Conservation (phyloP, 2,329 filamentous ascomycete genomes). For the Aspergillus viridinutans region DNA sequence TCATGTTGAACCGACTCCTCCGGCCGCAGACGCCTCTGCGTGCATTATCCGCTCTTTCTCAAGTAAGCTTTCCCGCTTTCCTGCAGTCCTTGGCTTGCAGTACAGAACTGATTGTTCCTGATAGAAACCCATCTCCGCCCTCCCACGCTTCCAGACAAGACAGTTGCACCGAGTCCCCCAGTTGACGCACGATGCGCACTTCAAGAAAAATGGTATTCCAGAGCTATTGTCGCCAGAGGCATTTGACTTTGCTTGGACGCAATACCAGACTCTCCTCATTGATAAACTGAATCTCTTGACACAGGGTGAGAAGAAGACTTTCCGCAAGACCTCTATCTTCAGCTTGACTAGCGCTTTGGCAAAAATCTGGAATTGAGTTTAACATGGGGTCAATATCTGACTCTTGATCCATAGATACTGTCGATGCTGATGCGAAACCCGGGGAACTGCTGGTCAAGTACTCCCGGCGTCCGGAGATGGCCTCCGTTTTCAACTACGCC, state of each 20-base stretch:
- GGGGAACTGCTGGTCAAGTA: constrained; percentile 69
- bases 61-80: constrained; percentile 25
- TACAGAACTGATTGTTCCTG: constrained; percentile 2
- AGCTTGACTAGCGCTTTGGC: not conserved
- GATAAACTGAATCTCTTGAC: constrained; percentile 72
- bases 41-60: constrained; percentile 31
- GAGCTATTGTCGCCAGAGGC: constrained; percentile 65
- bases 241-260: constrained; percentile 73
- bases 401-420: constrained; percentile 50
- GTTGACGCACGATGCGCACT: constrained; percentile 45
- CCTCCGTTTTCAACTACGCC: constrained; percentile 88
- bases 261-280: constrained; percentile 72
- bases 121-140: constrained; percentile 33
- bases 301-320: constrained; percentile 54
- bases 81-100: constrained; percentile 4
- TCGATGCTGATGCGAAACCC: constrained; percentile 57
- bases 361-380: not conserved
- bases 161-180: constrained; percentile 45
- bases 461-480: constrained; percentile 72
- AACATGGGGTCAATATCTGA: not conserved
- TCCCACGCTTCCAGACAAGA: constrained; percentile 35
- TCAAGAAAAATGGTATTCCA: constrained; percentile 56
- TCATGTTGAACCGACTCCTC: constrained; percentile 41
- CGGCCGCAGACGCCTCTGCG: constrained; percentile 44
- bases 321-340: not conserved